Conservation (phyloP, 2,329 filamentous ascomycete species). For the Sporothrix inflata region DNA sequence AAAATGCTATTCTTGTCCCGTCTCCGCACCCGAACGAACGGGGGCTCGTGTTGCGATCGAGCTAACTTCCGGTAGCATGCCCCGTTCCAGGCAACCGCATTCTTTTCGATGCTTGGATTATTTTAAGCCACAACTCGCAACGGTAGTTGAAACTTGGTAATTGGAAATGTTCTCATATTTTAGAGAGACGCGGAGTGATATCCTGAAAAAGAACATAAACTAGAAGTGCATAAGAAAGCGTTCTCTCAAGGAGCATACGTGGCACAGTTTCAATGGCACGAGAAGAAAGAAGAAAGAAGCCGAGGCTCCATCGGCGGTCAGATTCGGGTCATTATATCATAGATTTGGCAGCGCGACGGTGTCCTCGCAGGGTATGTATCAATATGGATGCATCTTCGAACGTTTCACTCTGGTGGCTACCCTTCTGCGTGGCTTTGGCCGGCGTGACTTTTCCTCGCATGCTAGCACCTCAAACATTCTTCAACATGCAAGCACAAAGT, state of each 20-base stretch:
- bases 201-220: not conserved
- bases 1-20: slow-evolving; percentile 10
- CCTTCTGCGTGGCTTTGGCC: not conserved
- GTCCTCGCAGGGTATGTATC: not conserved
- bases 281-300: not conserved
- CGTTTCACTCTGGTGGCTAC: not conserved
- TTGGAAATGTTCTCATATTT: not conserved
- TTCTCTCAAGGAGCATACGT: not conserved
- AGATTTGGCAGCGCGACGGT: not conserved
- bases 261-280: not conserved
- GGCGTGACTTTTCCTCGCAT: not conserved
- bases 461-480: too few species aligned
- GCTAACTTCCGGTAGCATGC: not conserved
- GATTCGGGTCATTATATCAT: not conserved
- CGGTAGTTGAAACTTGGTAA: not conserved
- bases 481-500: not conserved
- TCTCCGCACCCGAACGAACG: not conserved
- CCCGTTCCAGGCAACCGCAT: slow-evolving; percentile 21
- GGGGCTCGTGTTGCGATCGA: not conserved
- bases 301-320: not conserved
- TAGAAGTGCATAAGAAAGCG: not conserved
- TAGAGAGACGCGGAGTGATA: not conserved
- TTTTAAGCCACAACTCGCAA: not conserved
- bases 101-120: not conserved
- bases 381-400: not conserved